Base-by-base conservation (phyloP, 805 yeast species). In the Tanozyma kutaoensis region DNA sequence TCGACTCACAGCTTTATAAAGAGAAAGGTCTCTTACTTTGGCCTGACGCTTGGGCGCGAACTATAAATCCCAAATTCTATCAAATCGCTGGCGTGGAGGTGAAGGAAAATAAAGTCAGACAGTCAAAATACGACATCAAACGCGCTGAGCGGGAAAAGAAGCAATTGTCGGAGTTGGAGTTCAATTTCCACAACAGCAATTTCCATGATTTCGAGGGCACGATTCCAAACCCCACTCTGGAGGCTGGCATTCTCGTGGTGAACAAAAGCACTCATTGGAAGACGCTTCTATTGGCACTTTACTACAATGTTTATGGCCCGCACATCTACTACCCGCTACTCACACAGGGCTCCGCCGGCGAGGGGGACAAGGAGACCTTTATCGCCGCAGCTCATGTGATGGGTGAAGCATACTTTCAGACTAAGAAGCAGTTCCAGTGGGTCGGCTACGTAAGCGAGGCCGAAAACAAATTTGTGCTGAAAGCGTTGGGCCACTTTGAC, bases 311-410 rank as follows among this genome's bases (percentile, higher is more conserved):
- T 1, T 53, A 40, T 46, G 86, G 88, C 0, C 84, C 84, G 1
- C 48, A 58, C 7, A 72, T 65, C 50, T 78, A 70, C 45, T 78
- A 77, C 39, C 76, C 75, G 8, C 48, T 78, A 31, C 57, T 78
- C 36, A 67, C 81, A 0, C 86, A 76, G 42, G 82, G 82, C 4
- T 59, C 71, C 15, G 73, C 82, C 1, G 88, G 88, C 15, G 79
- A 77, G 53, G 86, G 88, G 27, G 88, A 78, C 42, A 78, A 78
- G 43, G 88, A 78, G 42, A 76, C 88, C 0, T 76, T 75, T 37
- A 64, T 72, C 22, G 70, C 77, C 8, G 85, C 82, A 2, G 80
- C 85, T 3, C 58, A 62, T 28, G 73, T 54, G 1, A 40, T 69
- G 41, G 37, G 47, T 0, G 49, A 55, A 28, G 61, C 68, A 3